phyloP scores from a whole-genome alignment of 2,329 filamentous ascomycete species.

The Fusarium zealandicum region DNA sequence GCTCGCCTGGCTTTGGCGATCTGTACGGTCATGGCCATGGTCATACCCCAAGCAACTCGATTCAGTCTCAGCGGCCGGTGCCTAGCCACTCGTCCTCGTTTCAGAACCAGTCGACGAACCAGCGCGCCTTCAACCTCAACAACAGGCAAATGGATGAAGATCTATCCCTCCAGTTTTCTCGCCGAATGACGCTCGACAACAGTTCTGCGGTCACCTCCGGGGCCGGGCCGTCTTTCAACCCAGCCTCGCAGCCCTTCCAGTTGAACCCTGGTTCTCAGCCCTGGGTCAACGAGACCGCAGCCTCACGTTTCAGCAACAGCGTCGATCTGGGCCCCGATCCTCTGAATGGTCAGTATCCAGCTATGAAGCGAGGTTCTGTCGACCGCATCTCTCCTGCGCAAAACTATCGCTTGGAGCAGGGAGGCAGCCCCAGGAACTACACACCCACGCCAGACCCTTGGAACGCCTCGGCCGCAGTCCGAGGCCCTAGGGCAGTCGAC shows the following conservation, averaged over 20 bases:
- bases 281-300: constrained; percentile 50
- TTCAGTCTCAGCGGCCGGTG: constrained; percentile 56
- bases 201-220: constrained; percentile 19
- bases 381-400: constrained; percentile 49
- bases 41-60: constrained; percentile 54
- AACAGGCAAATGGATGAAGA: constrained; percentile 51
- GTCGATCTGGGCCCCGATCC: constrained; percentile 46
- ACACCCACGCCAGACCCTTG: constrained; percentile 48
- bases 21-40: constrained; percentile 41
- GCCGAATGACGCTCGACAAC: constrained; percentile 47
- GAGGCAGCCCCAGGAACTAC: constrained; percentile 39
- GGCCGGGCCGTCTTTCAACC: constrained; percentile 38
- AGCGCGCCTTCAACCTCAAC: constrained; percentile 48
- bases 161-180: constrained; percentile 46
- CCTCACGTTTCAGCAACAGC: constrained; percentile 39
- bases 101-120: constrained; percentile 52
- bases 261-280: constrained; percentile 56
- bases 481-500: constrained; percentile 48
- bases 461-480: constrained; percentile 46
- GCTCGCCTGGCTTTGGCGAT: constrained; percentile 49
- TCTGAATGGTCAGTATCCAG: constrained; percentile 37
- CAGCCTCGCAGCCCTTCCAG: constrained; percentile 51
- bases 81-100: constrained; percentile 56
- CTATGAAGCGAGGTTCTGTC: constrained; percentile 48
- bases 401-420: constrained; percentile 43